Conservation (phyloP, 2,329 filamentous ascomycete species). For the Fusarium illudens region DNA sequence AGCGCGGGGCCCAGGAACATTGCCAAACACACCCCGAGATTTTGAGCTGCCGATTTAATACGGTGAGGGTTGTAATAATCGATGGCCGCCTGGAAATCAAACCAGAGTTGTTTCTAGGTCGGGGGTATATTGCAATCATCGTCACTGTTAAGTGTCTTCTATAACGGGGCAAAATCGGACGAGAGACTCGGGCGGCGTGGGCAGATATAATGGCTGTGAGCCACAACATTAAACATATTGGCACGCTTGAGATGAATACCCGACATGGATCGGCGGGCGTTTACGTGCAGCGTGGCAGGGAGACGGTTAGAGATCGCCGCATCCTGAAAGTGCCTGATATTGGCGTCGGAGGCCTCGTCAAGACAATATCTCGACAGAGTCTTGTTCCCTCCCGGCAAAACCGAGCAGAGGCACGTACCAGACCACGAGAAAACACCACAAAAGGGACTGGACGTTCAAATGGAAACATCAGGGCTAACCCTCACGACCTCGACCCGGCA, state of each 20-base stretch:
- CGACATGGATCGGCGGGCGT: not conserved
- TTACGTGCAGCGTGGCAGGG: not conserved
- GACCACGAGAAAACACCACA: not conserved
- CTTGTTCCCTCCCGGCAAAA: not conserved
- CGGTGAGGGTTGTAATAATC: no score
- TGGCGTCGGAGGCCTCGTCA: not conserved
- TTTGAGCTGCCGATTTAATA: not conserved
- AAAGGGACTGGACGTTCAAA: not conserved
- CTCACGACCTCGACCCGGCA: not conserved
- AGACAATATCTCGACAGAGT: not conserved
- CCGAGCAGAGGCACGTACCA: not conserved
- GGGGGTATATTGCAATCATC: no score
- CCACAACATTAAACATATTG: not conserved
- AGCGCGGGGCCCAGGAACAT: not conserved
- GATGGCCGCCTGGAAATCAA: no score
- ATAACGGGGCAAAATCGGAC: not conserved
- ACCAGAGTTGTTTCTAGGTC: no score
- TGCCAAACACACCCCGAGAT: not conserved
- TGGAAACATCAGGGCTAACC: not conserved
- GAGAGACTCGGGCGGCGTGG: not conserved
- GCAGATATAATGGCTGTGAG: not conserved
- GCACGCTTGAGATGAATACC: not conserved
- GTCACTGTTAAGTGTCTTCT: not conserved
- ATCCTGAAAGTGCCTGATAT: not conserved
- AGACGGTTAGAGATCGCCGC: not conserved